These are phyloP conservation scores for Dianthus caryophyllus DNA, from an alignment of 148 eudicot species.

Conservation along the genomic window DNA sequence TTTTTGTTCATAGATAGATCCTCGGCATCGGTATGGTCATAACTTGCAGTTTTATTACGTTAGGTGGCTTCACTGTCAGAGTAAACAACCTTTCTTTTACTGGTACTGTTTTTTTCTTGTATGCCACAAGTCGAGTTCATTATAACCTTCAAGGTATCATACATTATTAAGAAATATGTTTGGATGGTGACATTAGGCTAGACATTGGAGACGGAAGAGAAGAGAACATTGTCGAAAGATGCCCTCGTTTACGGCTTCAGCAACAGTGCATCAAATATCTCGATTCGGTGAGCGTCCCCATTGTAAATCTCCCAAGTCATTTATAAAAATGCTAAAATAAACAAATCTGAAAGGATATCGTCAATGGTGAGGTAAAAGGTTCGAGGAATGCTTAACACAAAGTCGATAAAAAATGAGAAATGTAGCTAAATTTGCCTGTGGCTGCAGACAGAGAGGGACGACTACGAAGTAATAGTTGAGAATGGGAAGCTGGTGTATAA, in stretches of 20 bases:
- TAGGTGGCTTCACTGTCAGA: slow-evolving; percentile 73
- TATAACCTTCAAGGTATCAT: background rate
- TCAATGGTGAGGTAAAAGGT: too few species aligned
- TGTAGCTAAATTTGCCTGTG: background rate
- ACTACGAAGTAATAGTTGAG: slow-evolving; percentile 49
- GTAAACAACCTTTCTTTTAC: slow-evolving; percentile 77
- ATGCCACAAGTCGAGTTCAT: background rate
- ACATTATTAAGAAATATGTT: background rate
- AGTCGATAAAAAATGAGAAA: background rate
- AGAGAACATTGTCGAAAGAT: slow-evolving; percentile 47
- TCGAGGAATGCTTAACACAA: too few species aligned
- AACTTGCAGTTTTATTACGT: slow-evolving; percentile 76
- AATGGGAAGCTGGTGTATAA: slow-evolving; percentile 46
- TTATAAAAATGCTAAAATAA: too few species aligned
- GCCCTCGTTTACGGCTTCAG: slow-evolving; percentile 45
- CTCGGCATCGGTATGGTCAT: slow-evolving; percentile 90
- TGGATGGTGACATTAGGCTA: slow-evolving; percentile 34
- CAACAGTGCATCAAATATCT: slow-evolving; percentile 74
- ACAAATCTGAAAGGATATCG: too few species aligned
- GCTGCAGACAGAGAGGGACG: slow-evolving; percentile 58
- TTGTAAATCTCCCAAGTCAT: too few species aligned
- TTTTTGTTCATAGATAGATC: slow-evolving; percentile 60
- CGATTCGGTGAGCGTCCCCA: slow-evolving; percentile 43
- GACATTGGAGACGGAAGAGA: slow-evolving; percentile 74
- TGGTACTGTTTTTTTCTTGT: slow-evolving; percentile 35